Evolutionary conservation across 495 filamentous ascomycete species (phyloP).

Genomic region (Penicillium cinerascens): DNA sequence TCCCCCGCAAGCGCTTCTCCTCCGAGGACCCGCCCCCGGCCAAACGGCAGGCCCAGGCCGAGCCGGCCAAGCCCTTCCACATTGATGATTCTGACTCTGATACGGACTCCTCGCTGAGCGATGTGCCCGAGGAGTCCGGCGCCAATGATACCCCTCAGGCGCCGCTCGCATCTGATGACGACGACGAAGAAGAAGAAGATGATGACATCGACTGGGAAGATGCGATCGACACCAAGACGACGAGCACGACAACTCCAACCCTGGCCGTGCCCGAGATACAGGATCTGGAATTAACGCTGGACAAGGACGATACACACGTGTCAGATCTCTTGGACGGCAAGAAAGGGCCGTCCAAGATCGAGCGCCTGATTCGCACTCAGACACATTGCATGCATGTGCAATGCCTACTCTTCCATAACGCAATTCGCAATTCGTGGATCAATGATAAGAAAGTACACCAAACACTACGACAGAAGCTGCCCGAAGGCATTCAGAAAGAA

Average conservation of each 20-base stretch:
- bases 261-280: conserved; percentile 30
- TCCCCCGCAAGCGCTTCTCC: conserved; percentile 48
- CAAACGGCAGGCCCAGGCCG: conserved; percentile 50
- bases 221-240: conserved; percentile 52
- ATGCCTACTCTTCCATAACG: conserved; percentile 82
- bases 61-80: conserved; percentile 9
- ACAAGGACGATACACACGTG: conserved; percentile 53
- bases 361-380: conserved; percentile 68
- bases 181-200: conserved; percentile 60
- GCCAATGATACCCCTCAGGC: conserved; percentile 5
- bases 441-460: conserved; percentile 77
- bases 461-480: conserved; percentile 68
- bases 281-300: conserved; percentile 76
- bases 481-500: conserved; percentile 62
- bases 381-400: conserved; percentile 91
- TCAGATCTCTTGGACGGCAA: conserved; percentile 64
- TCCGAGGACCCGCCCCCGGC: conserved; percentile 63
- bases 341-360: conserved; percentile 80
- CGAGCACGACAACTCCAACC: conserved; percentile 26
- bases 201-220: conserved; percentile 87
- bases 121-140: conserved; percentile 37
- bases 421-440: conserved; percentile 79
- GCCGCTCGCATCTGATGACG: conserved; percentile 34
- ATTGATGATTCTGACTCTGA: conserved; percentile 40
- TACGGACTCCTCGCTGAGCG: conserved; percentile 62